A percentile compares a stretch with the other conserved stretches of the same genome.
phyloP scores from a whole-genome alignment of 177 flowering plant species.

The Vitis hybrid region DNA sequence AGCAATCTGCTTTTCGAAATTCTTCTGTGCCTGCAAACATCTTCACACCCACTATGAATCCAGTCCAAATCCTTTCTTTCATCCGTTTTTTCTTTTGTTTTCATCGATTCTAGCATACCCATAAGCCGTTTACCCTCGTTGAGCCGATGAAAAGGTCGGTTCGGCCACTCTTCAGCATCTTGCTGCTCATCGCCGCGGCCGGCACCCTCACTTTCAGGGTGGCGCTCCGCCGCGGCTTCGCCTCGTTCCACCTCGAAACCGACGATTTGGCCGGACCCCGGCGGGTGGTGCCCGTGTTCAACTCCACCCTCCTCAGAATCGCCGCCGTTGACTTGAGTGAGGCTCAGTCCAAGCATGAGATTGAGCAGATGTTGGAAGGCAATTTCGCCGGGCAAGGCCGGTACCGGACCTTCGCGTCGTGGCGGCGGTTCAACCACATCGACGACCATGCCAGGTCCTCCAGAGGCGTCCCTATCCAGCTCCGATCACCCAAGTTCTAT shows the following conservation, averaged over 20 bases:
- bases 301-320: constrained; percentile 58
- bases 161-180: constrained; percentile 50
- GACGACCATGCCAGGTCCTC: constrained; percentile 30
- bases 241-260: constrained; percentile 11
- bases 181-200: constrained; percentile 46
- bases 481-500: constrained; percentile 53
- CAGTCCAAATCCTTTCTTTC: constrained; percentile 1
- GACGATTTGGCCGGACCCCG: constrained; percentile 2
- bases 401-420: constrained; percentile 48
- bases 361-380: constrained; percentile 64
- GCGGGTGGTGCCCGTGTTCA: constrained; percentile 31
- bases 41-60: constrained; percentile 12
- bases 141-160: constrained; percentile 55
- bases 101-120: constrained; percentile 18
- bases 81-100: constrained; percentile 4
- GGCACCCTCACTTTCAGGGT: constrained; percentile 41
- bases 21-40: no score
- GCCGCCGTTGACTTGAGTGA: constrained; percentile 68
- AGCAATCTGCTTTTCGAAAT: no score
- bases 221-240: constrained; percentile 23
- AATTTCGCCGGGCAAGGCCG: constrained; percentile 40
- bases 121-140: constrained; percentile 1
- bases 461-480: constrained; percentile 27
- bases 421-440: constrained; percentile 34
- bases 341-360: constrained; percentile 42